phyloP scores from a whole-genome alignment of 768 basidiomycete genomes.

The Lepiota brunneoincarnata region DNA sequence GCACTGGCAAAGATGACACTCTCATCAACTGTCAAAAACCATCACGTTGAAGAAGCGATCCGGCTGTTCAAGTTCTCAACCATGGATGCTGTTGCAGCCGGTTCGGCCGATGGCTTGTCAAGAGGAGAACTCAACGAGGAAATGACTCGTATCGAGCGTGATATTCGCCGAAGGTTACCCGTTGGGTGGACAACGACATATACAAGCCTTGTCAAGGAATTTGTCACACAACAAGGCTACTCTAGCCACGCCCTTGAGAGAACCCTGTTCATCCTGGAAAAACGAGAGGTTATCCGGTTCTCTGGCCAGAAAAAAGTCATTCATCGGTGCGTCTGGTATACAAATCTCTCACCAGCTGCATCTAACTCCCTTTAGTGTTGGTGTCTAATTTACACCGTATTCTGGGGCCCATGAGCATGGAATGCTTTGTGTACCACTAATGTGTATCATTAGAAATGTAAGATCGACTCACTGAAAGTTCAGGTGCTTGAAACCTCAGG shows the following conservation, averaged over 20 bases:
- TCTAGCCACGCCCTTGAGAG: slow-evolving; percentile 89
- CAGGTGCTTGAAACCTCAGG: background rate
- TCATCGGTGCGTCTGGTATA: background rate
- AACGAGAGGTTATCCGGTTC: slow-evolving; percentile 92
- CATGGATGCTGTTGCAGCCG: slow-evolving; percentile 97
- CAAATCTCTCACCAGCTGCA: background rate
- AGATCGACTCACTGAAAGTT: background rate
- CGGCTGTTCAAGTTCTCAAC: slow-evolving; percentile 98
- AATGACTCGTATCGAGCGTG: slow-evolving; percentile 86
- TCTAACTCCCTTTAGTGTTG: slow-evolving; percentile 8
- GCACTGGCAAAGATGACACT: slow-evolving; percentile 93
- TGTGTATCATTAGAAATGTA: slow-evolving; percentile 3
- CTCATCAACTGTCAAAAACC: slow-evolving; percentile 78
- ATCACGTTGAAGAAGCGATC: slow-evolving; percentile 98
- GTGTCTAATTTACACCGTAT: slow-evolving; percentile 1
- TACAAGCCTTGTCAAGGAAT: slow-evolving; percentile 88
- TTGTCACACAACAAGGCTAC: slow-evolving; percentile 90
- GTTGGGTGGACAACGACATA: slow-evolving; percentile 98
- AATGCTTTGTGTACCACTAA: slow-evolving; percentile 7
- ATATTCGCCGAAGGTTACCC: slow-evolving; percentile 77
- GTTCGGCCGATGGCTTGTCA: slow-evolving; percentile 89
- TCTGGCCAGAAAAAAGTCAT: slow-evolving; percentile 54
- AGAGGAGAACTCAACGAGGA: slow-evolving; percentile 92
- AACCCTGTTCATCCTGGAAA: slow-evolving; percentile 89
- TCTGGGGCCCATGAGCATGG: background rate